These are phyloP conservation scores for Fusarium napiforme DNA, from an alignment of 2,329 filamentous ascomycete genomes.

Conservation along the genomic window DNA sequence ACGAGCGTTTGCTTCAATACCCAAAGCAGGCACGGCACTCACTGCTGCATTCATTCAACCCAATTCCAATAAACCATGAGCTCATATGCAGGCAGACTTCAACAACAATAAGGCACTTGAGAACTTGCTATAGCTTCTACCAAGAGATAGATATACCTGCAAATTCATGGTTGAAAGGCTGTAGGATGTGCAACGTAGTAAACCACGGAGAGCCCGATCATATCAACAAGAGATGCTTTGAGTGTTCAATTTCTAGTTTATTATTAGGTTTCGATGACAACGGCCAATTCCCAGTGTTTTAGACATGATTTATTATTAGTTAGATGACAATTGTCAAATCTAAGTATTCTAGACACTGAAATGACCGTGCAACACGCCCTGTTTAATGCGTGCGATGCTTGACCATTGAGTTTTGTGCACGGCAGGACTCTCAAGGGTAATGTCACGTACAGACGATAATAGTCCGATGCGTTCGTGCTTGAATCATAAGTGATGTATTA, in stretches of 20 bases:
- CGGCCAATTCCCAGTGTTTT: neutral
- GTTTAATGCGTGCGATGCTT: neutral
- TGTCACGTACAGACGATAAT: neutral
- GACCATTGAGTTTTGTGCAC: constrained; percentile 8
- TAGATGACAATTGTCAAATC: neutral
- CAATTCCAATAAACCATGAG: neutral
- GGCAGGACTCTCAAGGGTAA: neutral
- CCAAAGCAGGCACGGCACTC: neutral
- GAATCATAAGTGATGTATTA: constrained; percentile 22
- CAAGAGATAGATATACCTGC: neutral
- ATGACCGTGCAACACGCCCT: constrained; percentile 19
- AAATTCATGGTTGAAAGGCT: neutral
- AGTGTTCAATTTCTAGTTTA: neutral
- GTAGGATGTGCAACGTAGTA: neutral
- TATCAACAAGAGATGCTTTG: neutral
- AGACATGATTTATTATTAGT: constrained; percentile 2
- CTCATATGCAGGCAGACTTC: too few relatives aligned
- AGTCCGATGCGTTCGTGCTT: neutral
- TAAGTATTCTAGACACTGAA: constrained; percentile 2
- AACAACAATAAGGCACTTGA: too few relatives aligned
- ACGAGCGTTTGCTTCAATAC: constrained; percentile 2
- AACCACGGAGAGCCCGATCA: neutral
- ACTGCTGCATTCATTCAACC: neutral
- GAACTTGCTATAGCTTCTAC: neutral
- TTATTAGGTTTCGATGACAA: constrained; percentile 1